These are phyloP conservation scores for Coemansia sp. DNA, from an alignment of 192 early-diverging fungal genomes.

Conservation along the genomic window DNA sequence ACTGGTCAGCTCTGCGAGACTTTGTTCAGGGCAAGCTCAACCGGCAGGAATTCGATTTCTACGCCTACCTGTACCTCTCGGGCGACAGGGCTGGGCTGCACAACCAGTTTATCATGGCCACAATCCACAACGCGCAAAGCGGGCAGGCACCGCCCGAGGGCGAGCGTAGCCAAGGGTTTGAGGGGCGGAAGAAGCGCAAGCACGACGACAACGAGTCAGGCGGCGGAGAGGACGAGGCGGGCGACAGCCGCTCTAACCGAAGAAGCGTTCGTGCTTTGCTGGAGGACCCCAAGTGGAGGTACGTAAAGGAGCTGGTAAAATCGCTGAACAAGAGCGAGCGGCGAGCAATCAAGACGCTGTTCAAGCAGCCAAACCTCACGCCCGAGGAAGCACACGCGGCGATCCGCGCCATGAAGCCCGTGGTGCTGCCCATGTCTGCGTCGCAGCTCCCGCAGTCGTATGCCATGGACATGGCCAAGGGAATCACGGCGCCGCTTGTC, in stretches of 20 bases:
- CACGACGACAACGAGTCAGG: constrained; percentile 18
- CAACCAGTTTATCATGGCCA: constrained; percentile 77
- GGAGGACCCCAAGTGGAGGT: constrained; percentile 56
- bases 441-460: constrained; percentile 59
- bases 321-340: constrained; percentile 70
- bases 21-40: constrained; percentile 78
- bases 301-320: constrained; percentile 73
- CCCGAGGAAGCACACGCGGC: constrained; percentile 40
- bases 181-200: constrained; percentile 42
- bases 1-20: constrained; percentile 74
- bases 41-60: constrained; percentile 80
- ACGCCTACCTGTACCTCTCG: constrained; percentile 67
- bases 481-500: constrained; percentile 69
- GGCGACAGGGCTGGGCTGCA: constrained; percentile 62
- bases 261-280: constrained; percentile 57
- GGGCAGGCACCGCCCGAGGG: constrained; percentile 66
- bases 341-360: constrained; percentile 64
- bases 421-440: constrained; percentile 54
- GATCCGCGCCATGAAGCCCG: constrained; percentile 49
- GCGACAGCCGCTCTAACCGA: constrained; percentile 45
- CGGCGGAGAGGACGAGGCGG: constrained; percentile 10
- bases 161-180: constrained; percentile 61
- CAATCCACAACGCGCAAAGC: constrained; percentile 77
- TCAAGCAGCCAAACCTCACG: constrained; percentile 56
- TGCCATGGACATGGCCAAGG: constrained; percentile 66